Conservation (phyloP, 75 land plant species). For the Cunninghamia lanceolata region DNA sequence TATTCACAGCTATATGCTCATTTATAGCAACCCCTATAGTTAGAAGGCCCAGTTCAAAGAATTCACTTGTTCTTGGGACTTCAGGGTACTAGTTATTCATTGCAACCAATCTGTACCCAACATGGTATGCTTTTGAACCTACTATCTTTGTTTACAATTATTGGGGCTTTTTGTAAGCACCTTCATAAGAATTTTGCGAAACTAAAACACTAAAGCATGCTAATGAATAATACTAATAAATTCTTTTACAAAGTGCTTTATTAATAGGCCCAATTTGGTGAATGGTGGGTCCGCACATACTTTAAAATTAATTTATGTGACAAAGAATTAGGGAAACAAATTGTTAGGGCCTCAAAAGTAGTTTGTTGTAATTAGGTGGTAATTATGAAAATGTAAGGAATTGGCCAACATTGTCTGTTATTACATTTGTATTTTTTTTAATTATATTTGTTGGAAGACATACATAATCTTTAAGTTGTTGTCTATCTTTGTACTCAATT, state of each 20-base stretch:
- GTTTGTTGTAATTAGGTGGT: neutral
- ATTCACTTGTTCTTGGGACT: constrained; percentile 64
- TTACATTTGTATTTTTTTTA: no score
- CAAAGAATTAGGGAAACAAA: neutral
- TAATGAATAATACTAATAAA: neutral
- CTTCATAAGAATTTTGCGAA: neutral
- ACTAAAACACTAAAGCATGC: no score
- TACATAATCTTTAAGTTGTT: no score
- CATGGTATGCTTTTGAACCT: constrained; percentile 36
- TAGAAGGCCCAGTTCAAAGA: constrained; percentile 61
- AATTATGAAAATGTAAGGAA: neutral
- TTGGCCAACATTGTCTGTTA: neutral
- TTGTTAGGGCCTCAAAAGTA: neutral
- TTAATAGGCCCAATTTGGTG: neutral
- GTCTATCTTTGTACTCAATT: no score
- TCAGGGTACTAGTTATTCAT: constrained; percentile 84
- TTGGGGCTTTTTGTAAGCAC: neutral
- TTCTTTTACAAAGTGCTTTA: neutral
- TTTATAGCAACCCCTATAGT: constrained; percentile 66
- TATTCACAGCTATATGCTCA: constrained; percentile 66
- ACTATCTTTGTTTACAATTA: neutral
- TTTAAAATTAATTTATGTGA: neutral
- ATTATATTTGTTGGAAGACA: no score
- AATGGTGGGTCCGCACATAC: neutral
- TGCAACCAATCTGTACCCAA: constrained; percentile 63